phyloP scores from a whole-genome alignment of 495 filamentous ascomycete species.

The Xylaria venustula region DNA sequence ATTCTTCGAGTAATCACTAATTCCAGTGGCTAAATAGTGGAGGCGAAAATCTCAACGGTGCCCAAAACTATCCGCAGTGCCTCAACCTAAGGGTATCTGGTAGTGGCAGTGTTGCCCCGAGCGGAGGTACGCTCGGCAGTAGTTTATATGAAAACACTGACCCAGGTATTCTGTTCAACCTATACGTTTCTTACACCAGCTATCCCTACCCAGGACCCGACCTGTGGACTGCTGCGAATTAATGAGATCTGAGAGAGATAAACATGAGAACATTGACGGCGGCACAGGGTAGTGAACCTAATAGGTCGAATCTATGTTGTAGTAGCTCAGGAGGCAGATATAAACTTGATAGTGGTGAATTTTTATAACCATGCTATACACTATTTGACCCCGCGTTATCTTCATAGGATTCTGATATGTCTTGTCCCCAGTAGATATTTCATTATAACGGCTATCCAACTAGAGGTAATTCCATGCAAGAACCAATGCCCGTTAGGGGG shows the following conservation, averaged over 20 bases:
- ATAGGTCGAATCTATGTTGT: no score
- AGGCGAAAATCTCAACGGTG: conserved; percentile 48
- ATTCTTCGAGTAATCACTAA: no score
- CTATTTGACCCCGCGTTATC: no score
- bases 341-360: no score
- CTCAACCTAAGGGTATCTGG: conserved; percentile 65
- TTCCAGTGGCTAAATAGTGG: no score
- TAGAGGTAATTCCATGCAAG: no score
- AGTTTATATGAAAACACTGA: conserved; percentile 55
- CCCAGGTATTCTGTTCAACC: conserved; percentile 56
- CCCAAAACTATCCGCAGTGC: conserved; percentile 69
- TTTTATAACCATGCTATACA: no score
- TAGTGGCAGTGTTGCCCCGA: conserved; percentile 43
- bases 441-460: no score
- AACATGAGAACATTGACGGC: neutral
- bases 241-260: neutral
- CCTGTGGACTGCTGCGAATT: conserved; percentile 9
- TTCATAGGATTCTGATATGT: no score
- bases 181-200: conserved; percentile 45
- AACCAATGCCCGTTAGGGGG: no score
- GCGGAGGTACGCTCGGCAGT: conserved; percentile 44
- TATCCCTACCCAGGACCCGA: conserved; percentile 37
- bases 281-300: neutral
- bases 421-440: no score
- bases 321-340: no score